phyloP scores from a whole-genome alignment of 2,329 filamentous ascomycete species.

The Passalora sequoiae region DNA sequence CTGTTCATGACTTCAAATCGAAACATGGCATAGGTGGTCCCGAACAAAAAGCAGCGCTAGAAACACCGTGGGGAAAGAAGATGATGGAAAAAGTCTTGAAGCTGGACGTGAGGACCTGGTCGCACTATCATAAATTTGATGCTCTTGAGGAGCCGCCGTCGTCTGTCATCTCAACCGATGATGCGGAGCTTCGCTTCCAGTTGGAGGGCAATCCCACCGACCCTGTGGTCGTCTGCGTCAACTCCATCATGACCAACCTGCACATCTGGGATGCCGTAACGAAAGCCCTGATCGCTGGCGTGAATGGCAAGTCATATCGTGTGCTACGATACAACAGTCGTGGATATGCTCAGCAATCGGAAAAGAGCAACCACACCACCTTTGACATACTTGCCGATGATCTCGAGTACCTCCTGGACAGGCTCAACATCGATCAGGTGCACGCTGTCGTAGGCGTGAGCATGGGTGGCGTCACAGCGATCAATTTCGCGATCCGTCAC shows the following conservation, averaged over 20 bases:
- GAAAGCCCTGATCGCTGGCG: conserved; percentile 48
- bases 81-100: conserved; percentile 57
- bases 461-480: conserved; percentile 72
- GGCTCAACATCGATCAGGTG: conserved; percentile 63
- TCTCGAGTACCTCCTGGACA: conserved; percentile 59
- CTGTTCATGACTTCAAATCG: conserved; percentile 67
- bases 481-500: conserved; percentile 66
- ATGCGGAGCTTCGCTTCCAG: conserved; percentile 64
- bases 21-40: conserved; percentile 61
- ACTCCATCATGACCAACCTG: conserved; percentile 72
- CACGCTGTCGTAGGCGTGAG: conserved; percentile 69
- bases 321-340: conserved; percentile 74
- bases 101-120: conserved; percentile 55
- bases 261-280: conserved; percentile 78
- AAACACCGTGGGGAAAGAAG: conserved; percentile 57
- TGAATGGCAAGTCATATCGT: conserved; percentile 58
- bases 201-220: conserved; percentile 68
- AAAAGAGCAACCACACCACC: conserved; percentile 42
- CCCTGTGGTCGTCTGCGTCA: conserved; percentile 69
- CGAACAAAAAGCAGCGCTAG: conserved; percentile 58
- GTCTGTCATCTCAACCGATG: conserved; percentile 63
- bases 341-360: conserved; percentile 52
- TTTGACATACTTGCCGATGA: conserved; percentile 65
- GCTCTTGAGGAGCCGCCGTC: conserved; percentile 57
- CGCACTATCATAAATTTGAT: conserved; percentile 75